Evolutionary conservation across 345 rosid genomes (phyloP).

Genomic region (Excoecaria agallocha): DNA sequence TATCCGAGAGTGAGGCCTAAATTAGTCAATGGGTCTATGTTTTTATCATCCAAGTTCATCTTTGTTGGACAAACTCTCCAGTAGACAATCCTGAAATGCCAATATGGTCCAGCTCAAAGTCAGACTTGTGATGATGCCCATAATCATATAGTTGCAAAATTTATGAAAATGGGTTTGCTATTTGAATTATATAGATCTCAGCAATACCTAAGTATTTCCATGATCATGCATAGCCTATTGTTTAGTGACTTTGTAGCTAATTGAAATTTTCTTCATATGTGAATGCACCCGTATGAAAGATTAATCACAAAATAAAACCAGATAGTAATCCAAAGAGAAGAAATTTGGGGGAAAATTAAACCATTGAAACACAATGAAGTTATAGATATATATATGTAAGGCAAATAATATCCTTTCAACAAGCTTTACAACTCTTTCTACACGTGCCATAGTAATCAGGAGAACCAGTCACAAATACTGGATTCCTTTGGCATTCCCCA

Average conservation of each 20-base stretch:
- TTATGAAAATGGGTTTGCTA: too few species aligned
- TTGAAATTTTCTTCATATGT: not conserved
- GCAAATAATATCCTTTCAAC: conserved; percentile 29
- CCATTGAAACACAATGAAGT: conserved; percentile 1
- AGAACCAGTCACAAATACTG: conserved; percentile 83
- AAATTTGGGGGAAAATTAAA: not conserved
- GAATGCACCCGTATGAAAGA: not conserved
- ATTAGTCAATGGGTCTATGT: conserved; percentile 41
- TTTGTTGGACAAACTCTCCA: conserved; percentile 30
- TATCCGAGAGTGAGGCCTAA: conserved; percentile 39
- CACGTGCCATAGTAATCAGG: conserved; percentile 90
- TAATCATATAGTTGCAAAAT: too few species aligned
- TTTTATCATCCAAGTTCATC: conserved; percentile 54
- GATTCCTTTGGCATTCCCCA: conserved; percentile 84
- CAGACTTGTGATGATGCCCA: conserved; percentile 11
- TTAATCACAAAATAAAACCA: not conserved
- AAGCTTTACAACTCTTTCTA: conserved; percentile 78
- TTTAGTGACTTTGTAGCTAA: not conserved
- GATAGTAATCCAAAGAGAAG: not conserved
- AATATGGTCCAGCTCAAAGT: conserved; percentile 18
- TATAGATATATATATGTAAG: too few species aligned
- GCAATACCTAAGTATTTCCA: too few species aligned
- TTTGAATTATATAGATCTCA: too few species aligned
- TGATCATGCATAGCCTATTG: too few species aligned
- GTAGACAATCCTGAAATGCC: conserved; percentile 33